Percentiles rank a stretch among this genome's conserved stretches.
These are phyloP conservation scores for Nakataea oryzae DNA, from an alignment of 2,329 filamentous ascomycete species.

Conservation along the genomic window DNA sequence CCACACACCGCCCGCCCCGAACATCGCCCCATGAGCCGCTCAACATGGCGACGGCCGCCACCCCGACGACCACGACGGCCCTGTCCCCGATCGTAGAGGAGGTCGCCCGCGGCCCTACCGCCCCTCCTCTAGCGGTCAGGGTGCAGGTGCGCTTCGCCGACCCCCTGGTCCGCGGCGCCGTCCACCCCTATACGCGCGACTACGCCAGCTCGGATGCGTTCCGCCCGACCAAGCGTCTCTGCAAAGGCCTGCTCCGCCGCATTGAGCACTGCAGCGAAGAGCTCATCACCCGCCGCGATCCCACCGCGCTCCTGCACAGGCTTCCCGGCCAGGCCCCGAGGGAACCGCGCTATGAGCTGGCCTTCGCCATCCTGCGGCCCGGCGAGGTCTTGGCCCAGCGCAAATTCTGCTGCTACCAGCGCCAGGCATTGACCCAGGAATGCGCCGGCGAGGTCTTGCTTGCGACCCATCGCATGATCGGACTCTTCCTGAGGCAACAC, in stretches of 20 bases:
- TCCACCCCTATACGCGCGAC: conserved; percentile 24
- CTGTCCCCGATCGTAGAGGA: conserved; percentile 3
- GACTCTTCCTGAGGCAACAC: conserved; percentile 37
- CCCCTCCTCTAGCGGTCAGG: conserved; percentile 1
- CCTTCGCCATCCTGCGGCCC: conserved; percentile 32
- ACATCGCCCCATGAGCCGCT: not conserved
- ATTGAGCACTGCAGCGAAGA: conserved; percentile 41
- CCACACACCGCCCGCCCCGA: not conserved
- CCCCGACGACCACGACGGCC: not conserved
- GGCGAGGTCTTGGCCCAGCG: conserved; percentile 29
- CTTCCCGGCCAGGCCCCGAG: conserved; percentile 21
- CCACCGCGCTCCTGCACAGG: conserved; percentile 29
- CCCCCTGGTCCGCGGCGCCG: not conserved
- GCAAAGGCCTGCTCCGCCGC: conserved; percentile 35
- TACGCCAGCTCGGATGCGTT: conserved; percentile 36
- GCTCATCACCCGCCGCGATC: conserved; percentile 42
- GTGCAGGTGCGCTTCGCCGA: conserved; percentile 10
- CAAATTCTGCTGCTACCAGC: conserved; percentile 39
- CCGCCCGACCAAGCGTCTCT: conserved; percentile 32
- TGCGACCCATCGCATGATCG: conserved; percentile 38
- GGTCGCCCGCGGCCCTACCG: not conserved
- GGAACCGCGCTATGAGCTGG: conserved; percentile 35
- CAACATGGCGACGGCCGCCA: conserved; percentile 2
- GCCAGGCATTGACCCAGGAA: conserved; percentile 29
- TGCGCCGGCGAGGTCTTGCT: conserved; percentile 34